A percentile compares a stretch with the other conserved stretches of the same genome.
phyloP scores from a whole-genome alignment of 1,284 basidiomycete species.

The Ceratobasidium sp. region DNA sequence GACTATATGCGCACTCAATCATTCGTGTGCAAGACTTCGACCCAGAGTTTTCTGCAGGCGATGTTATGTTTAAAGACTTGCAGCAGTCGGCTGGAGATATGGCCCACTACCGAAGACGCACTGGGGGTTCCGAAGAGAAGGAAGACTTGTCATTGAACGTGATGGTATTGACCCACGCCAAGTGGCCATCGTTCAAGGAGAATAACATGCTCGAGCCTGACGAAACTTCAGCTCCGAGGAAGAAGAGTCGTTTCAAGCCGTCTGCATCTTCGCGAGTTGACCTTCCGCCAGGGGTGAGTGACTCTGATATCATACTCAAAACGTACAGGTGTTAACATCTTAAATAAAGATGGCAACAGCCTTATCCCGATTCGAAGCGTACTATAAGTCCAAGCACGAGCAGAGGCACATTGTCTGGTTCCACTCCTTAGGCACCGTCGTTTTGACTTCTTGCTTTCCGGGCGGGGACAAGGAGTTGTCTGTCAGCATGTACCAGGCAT shows the following conservation, averaged over 20 bases:
- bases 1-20: background rate
- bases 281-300: constrained; percentile 64
- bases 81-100: constrained; percentile 76
- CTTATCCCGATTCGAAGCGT: constrained; percentile 68
- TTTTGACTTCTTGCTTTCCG: constrained; percentile 74
- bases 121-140: constrained; percentile 43
- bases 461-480: constrained; percentile 85
- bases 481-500: constrained; percentile 89
- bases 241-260: background rate
- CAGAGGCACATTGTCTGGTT: constrained; percentile 83
- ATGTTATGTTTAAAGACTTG: constrained; percentile 91
- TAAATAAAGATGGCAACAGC: constrained; percentile 72
- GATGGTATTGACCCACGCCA: constrained; percentile 78
- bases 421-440: constrained; percentile 82
- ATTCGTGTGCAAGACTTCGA: constrained; percentile 73
- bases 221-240: constrained; percentile 44
- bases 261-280: constrained; percentile 52
- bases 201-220: constrained; percentile 57
- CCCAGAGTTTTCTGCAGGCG: constrained; percentile 86
- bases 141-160: constrained; percentile 60
- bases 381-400: constrained; percentile 80
- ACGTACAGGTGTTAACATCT: constrained; percentile 22
- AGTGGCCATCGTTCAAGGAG: constrained; percentile 71
- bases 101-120: constrained; percentile 63
- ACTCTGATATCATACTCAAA: constrained; percentile 1